Evolutionary conservation across 352 stramenopile genomes (phyloP), one percentile per base, ranked within the genome.

Genomic region (Aphanomyces astaci): DNA sequence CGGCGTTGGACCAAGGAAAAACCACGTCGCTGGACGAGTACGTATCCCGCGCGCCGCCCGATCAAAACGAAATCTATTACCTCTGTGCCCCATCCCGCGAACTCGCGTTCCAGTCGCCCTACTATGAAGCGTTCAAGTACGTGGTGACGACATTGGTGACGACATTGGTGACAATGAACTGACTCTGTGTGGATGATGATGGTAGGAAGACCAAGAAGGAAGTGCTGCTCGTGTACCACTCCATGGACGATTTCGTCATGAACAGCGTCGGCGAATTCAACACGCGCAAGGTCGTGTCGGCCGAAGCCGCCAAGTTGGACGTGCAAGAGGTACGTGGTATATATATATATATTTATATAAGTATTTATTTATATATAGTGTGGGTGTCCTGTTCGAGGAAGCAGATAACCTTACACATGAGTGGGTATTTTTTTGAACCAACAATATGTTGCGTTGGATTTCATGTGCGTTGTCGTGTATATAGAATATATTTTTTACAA

Each of bases 161-260:
- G 3, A 28, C 60, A n/a, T n/a, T n/a, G n/a, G n/a, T n/a, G n/a
- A n/a, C n/a, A n/a, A n/a, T n/a, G n/a, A n/a, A n/a, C n/a, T n/a
- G n/a, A n/a, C n/a, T n/a, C n/a, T n/a, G 7, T 43, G 15, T 43
- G 36, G 36, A 15, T 15, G 36, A 43, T 15, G 36, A 43, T 7
- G 7, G 17, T 39, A 94, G 85, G 73, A 92, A 93, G 74, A 81
- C 82, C 62, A 94, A 94, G 75, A 94, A 92, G 75, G 91, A 98
- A 71, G 97, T 99, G 49, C 75, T 99, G 49, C 99, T 99, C 70
- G 82, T 99, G 51, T 99, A 99, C 80, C 96, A 91, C 72, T 84
- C 96, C 5, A 98, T 99, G 67, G 97, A 99, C 72, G 98, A 99
- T 75, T 99, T 99, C 71, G 97, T 99, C 51, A 99, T 99, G 95